phyloP scores from a whole-genome alignment of 2,329 filamentous ascomycete genomes.

The Claviceps sp. region DNA sequence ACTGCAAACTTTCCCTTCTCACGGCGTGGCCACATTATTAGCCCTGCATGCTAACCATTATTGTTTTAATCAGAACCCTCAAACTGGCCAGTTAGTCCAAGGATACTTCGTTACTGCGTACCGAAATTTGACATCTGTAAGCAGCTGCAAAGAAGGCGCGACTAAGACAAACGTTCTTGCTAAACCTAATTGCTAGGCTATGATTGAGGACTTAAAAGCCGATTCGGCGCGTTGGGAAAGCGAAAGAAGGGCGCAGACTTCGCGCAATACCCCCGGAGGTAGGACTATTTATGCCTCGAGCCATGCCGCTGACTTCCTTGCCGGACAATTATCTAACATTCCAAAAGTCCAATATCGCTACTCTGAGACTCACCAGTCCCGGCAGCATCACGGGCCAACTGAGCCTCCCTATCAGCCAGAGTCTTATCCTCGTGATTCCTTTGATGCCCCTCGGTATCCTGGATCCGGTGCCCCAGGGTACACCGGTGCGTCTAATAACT shows the following conservation, averaged over 20 bases:
- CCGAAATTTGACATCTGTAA: slow-evolving; percentile 63
- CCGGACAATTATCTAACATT: slow-evolving; percentile 44
- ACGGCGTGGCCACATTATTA: background rate
- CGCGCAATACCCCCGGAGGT: slow-evolving; percentile 43
- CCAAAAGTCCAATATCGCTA: slow-evolving; percentile 44
- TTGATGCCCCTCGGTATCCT: slow-evolving; percentile 34
- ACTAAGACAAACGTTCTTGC: background rate
- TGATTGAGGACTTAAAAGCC: slow-evolving; percentile 50
- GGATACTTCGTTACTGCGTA: slow-evolving; percentile 72
- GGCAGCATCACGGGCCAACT: slow-evolving; percentile 35
- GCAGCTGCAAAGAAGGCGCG: slow-evolving; percentile 16
- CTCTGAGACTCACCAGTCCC: slow-evolving; percentile 36
- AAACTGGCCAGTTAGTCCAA: slow-evolving; percentile 46
- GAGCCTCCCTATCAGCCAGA: slow-evolving; percentile 22
- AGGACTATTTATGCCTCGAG: slow-evolving; percentile 33
- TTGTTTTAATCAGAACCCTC: slow-evolving; percentile 30
- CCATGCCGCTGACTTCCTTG: slow-evolving; percentile 32
- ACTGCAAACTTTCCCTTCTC: background rate
- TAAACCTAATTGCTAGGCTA: slow-evolving; percentile 29
- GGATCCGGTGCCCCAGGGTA: slow-evolving; percentile 36
- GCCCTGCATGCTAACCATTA: background rate
- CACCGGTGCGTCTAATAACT: slow-evolving; percentile 29
- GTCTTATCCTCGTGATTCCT: slow-evolving; percentile 28
- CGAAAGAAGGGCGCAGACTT: slow-evolving; percentile 43
- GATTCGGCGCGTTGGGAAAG: slow-evolving; percentile 49